phyloP scores from a whole-genome alignment of 1,284 basidiomycete species.

The Ceratobasidium sp. region DNA sequence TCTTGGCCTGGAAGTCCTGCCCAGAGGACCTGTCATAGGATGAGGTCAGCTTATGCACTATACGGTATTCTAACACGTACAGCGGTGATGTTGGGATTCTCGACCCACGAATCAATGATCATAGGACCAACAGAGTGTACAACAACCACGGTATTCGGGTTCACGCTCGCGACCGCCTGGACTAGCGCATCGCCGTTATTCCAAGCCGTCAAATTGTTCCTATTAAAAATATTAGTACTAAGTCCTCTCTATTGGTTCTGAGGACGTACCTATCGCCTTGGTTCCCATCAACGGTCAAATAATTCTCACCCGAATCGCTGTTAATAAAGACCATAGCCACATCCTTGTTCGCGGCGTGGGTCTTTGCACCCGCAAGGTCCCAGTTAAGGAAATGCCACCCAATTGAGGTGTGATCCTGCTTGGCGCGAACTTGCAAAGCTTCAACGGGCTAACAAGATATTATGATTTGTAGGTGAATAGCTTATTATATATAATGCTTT shows the following conservation, averaged over 20 bases:
- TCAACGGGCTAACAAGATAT: conserved; percentile 63
- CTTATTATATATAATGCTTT: not conserved
- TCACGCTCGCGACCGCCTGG: conserved; percentile 65
- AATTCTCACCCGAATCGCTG: conserved; percentile 78
- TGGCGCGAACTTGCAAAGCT: conserved; percentile 68
- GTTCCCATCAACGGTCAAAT: conserved; percentile 80
- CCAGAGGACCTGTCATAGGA: conserved; percentile 63
- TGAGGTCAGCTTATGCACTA: not conserved
- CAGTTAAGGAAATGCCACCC: conserved; percentile 51
- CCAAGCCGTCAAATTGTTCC: conserved; percentile 86
- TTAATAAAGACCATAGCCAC: conserved; percentile 79
- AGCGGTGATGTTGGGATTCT: conserved; percentile 78
- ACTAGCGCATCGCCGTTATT: conserved; percentile 74
- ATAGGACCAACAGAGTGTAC: conserved; percentile 81
- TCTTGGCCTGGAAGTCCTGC: conserved; percentile 80
- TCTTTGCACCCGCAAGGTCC: conserved; percentile 43
- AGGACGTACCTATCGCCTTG: conserved; percentile 65
- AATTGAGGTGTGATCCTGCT: conserved; percentile 64
- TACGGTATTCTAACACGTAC: conserved; percentile 48
- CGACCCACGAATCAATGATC: conserved; percentile 79
- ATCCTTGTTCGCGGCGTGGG: conserved; percentile 63
- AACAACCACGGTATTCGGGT: conserved; percentile 85
- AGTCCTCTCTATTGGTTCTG: not conserved
- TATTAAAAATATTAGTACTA: conserved; percentile 50
- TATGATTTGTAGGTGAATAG: not conserved